Conservation (phyloP, 2,329 filamentous ascomycete species). For the Paraconiothyrium brasiliense region DNA sequence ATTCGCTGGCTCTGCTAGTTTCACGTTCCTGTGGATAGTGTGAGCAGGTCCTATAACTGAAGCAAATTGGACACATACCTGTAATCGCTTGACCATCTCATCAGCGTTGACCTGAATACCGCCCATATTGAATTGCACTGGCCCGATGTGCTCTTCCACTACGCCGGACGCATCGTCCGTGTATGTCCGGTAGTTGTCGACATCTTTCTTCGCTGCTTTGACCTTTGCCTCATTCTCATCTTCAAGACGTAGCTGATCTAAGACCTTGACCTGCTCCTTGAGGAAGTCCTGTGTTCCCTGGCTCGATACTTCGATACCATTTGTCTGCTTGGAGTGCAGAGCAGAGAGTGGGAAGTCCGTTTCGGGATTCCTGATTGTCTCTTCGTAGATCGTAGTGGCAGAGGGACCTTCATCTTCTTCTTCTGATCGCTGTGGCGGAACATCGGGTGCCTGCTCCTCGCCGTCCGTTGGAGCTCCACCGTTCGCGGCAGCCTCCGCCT, state of each 20-base stretch:
- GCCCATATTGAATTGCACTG: constrained; percentile 97
- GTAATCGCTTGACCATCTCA: constrained; percentile 87
- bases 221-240: constrained; percentile 65
- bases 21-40: constrained; percentile 44
- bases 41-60: not conserved
- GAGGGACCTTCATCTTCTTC: constrained; percentile 55
- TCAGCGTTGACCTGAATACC: constrained; percentile 96
- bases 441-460: constrained; percentile 23
- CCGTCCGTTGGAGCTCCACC: constrained; percentile 30
- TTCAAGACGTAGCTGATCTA: constrained; percentile 72
- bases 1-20: constrained; percentile 42
- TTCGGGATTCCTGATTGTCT: constrained; percentile 79
- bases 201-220: constrained; percentile 47
- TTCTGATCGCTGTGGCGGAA: constrained; percentile 21
- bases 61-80: constrained; percentile 62
- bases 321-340: constrained; percentile 56
- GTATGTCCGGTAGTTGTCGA: constrained; percentile 34
- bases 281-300: constrained; percentile 82
- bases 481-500: constrained; percentile 35
- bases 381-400: constrained; percentile 78
- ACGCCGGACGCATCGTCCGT: constrained; percentile 47
- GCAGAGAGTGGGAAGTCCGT: constrained; percentile 54
- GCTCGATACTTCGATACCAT: constrained; percentile 70
- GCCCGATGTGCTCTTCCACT: constrained; percentile 76
- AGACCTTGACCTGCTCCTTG: constrained; percentile 74